Base-by-base conservation (phyloP, 768 basidiomycete species). In the Multifurca ochricompacta region DNA sequence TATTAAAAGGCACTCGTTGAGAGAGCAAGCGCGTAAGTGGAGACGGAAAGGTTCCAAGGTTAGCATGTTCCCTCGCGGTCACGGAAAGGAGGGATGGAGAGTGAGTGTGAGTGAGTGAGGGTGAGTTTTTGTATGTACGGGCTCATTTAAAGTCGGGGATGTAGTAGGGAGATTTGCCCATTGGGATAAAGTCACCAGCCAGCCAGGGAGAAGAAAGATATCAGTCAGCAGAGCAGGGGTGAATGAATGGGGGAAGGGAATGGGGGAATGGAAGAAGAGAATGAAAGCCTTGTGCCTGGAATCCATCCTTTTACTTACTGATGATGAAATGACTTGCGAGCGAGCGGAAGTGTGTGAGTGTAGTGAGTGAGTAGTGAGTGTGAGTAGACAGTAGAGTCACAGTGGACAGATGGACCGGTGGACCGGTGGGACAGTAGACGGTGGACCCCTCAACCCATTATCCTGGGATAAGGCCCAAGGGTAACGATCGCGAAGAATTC, bases 211-310 rank as follows among this genome's bases (percentile, higher is more conserved):
- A 32, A 19, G 7, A 35, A n/a, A n/a, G n/a, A n/a, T n/a, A n/a
- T n/a, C n/a, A n/a, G n/a, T n/a, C n/a, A n/a, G n/a, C n/a, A n/a
- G n/a, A n/a, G n/a, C n/a, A n/a, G n/a, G n/a, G n/a, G n/a, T n/a
- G n/a, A n/a, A n/a, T n/a, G n/a, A n/a, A n/a, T n/a, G n/a, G n/a
- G n/a, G n/a, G n/a, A n/a, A n/a, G n/a, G n/a, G n/a, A n/a, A n/a
- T n/a, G n/a, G n/a, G n/a, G n/a, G n/a, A n/a, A n/a, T n/a, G n/a
- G n/a, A n/a, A n/a, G n/a, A n/a, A n/a, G n/a, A n/a, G n/a, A n/a
- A n/a, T n/a, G n/a, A n/a, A n/a, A n/a, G n/a, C n/a, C 2, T n/a
- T 25, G 53, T 48, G 40, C 53, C 53, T 54, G 53, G 53, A 48
- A 49, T 54, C 2, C 53, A 49, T 25, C 16, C 23, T 25, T 18